phyloP scores from a whole-genome alignment of 805 yeast species.

The Nematodospora valgi region DNA sequence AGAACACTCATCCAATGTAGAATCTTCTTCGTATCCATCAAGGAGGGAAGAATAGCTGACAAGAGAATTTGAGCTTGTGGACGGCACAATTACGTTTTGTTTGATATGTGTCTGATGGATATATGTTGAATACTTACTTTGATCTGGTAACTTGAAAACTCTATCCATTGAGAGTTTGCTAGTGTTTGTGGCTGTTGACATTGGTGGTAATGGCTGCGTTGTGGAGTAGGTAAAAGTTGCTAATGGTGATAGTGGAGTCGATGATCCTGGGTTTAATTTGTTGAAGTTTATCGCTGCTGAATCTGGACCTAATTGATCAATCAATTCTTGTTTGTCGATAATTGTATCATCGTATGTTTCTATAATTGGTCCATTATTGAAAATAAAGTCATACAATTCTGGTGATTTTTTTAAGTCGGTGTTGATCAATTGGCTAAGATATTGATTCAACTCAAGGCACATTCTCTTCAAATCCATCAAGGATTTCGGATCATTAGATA shows the following conservation, averaged over 20 bases:
- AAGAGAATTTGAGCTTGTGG: conserved; percentile 21
- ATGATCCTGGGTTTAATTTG: neutral
- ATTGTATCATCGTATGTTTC: neutral
- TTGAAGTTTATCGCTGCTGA: neutral
- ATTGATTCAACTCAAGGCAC: conserved; percentile 22
- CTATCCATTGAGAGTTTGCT: conserved; percentile 1
- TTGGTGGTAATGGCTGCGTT: conserved; percentile 22
- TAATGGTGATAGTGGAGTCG: neutral
- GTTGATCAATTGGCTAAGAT: conserved; percentile 20
- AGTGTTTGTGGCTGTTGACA: no score
- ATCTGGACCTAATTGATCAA: neutral
- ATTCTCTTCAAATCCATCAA: conserved; percentile 17
- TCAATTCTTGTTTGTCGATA: neutral
- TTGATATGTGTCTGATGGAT: conserved; percentile 10
- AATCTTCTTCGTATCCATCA: conserved; percentile 25
- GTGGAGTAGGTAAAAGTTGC: conserved; percentile 16
- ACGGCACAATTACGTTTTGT: conserved; percentile 11
- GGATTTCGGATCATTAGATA: conserved; percentile 12
- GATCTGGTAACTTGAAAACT: neutral
- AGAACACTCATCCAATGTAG: no score
- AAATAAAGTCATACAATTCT: conserved; percentile 12
- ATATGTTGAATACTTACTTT: conserved; percentile 16
- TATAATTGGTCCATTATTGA: conserved; percentile 1
- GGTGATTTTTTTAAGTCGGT: conserved; percentile 7
- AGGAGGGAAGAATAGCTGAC: conserved; percentile 26